Conservation (phyloP, 805 yeast species). For the Citeromyces matritensis region DNA sequence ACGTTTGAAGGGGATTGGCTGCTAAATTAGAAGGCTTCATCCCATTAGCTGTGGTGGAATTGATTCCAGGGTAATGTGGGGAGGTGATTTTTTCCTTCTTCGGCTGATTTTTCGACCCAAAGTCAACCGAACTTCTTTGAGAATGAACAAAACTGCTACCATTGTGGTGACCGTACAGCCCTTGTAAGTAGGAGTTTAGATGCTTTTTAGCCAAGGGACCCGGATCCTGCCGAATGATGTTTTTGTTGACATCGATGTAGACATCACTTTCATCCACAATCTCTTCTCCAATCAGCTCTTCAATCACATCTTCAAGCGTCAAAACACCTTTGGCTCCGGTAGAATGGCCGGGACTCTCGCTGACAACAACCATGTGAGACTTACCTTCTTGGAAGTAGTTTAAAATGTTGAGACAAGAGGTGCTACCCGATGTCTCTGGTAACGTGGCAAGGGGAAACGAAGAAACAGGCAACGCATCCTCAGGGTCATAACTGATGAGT, state of each 20-base stretch:
- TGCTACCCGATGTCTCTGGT: conserved; percentile 85
- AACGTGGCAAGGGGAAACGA: conserved; percentile 90
- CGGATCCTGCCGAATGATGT: conserved; percentile 64
- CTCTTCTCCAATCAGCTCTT: conserved; percentile 94
- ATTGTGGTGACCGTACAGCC: conserved; percentile 20
- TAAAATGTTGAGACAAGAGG: conserved; percentile 85
- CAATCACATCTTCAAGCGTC: conserved; percentile 95
- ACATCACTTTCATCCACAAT: conserved; percentile 95
- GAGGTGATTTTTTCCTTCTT: not conserved
- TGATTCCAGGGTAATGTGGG: conserved; percentile 4
- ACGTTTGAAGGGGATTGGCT: conserved; percentile 52
- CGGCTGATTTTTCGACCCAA: conserved; percentile 1
- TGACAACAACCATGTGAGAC: conserved; percentile 92
- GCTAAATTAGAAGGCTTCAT: conserved; percentile 53
- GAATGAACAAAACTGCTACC: conserved; percentile 12
- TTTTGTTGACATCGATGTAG: conserved; percentile 77
- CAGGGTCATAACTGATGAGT: conserved; percentile 91
- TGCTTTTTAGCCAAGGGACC: conserved; percentile 64
- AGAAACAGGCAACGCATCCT: conserved; percentile 84
- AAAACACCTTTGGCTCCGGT: conserved; percentile 81
- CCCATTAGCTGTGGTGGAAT: conserved; percentile 12
- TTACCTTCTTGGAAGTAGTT: conserved; percentile 97
- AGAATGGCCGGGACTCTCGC: conserved; percentile 67
- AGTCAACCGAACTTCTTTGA: conserved; percentile 26
- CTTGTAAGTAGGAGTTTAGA: conserved; percentile 53